A percentile compares a stretch with the other conserved stretches of the same genome.
Evolutionary conservation across 768 basidiomycete species (phyloP).

Genomic region (Mycena capillaripes): DNA sequence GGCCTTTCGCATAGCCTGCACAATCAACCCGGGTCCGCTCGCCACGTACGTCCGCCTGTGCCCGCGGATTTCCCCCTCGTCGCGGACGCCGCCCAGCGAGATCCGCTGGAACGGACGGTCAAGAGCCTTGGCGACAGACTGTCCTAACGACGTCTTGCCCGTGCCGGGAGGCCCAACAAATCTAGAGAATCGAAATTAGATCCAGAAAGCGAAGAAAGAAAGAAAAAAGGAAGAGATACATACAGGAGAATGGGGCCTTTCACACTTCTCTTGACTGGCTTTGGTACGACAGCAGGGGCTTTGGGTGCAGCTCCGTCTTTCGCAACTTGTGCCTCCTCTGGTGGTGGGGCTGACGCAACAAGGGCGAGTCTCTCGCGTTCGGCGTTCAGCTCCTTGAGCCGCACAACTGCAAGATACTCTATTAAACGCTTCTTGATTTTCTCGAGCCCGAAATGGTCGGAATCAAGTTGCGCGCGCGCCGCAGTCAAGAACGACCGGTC

Average conservation of each 20-base stretch:
- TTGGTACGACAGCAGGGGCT: slow-evolving; percentile 13
- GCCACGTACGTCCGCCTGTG: slow-evolving; percentile 93
- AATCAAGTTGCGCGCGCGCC: slow-evolving; percentile 86
- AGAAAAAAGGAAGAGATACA: slow-evolving; percentile 27
- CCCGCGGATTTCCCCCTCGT: slow-evolving; percentile 89
- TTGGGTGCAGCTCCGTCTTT: not conserved
- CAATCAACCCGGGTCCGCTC: slow-evolving; percentile 86
- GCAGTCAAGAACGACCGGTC: slow-evolving; percentile 73
- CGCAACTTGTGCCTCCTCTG: slow-evolving; percentile 12
- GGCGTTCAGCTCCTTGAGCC: slow-evolving; percentile 66
- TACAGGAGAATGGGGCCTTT: slow-evolving; percentile 84
- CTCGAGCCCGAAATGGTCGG: slow-evolving; percentile 93
- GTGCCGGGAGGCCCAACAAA: slow-evolving; percentile 94
- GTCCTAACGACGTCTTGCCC: slow-evolving; percentile 93
- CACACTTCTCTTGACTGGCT: slow-evolving; percentile 54
- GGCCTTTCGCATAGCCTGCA: slow-evolving; percentile 89
- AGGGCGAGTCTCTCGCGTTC: slow-evolving; percentile 44
- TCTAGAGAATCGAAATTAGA: slow-evolving; percentile 48
- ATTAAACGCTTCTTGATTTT: slow-evolving; percentile 93
- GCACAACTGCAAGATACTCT: slow-evolving; percentile 92
- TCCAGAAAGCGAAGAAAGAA: not conserved
- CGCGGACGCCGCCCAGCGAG: slow-evolving; percentile 91
- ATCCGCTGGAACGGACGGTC: slow-evolving; percentile 92
- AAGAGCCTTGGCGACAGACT: slow-evolving; percentile 88
- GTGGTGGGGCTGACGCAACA: slow-evolving; percentile 3